Base-by-base conservation (phyloP, 2,329 filamentous ascomycete species). In the Cytospora chrysosperma region DNA sequence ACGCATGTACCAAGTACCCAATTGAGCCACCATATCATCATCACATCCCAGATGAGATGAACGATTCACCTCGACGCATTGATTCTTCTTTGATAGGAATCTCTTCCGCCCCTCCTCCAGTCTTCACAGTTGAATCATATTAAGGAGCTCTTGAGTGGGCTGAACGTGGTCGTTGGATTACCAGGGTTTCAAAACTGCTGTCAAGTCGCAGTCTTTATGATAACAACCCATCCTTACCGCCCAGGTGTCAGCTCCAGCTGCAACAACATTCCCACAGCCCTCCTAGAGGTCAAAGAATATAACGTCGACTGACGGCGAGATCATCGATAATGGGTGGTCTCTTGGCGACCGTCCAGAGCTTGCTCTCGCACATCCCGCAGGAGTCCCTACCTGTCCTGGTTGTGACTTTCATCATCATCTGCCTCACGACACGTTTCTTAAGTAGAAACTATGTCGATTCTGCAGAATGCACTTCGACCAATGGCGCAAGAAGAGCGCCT, bases 391-490 rank as follows among this genome's bases (percentile, higher is more conserved):
- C 55, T 8, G 54, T 37, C 37, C 26, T 65, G 21, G 26, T 63
- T 19, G n/a, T 54, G 17, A 65, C 64, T 7, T 37, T 63, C 53
- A 24, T 59, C 26, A 52, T 63, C 49, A 28, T 65, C 19, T 65
- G 64, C 57, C 40, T 66, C 43, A 62, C 62, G 7, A 66, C 64
- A 2, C 64, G 64, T 2, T 52, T 66, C 17, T 12, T 66, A 19
- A 66, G 57, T 26, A 37, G 62, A 37, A 53, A 49, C 32, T 55
- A 58, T 51, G 55, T 21, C 30, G 37, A 40, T 9, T 21, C 62
- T 17, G 28, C 27, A 27, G 15, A 21, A 30, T 28, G 9, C 13
- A 19, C 56, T 2, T 40, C 43, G 8, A 50, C 30, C 17, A 43
- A 53, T n/a, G 58, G 51, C 9, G 59, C 61, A 2, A 60, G 47